Conservation (phyloP, 306 rosid genomes). For the Pyrus pyrifolia region DNA sequence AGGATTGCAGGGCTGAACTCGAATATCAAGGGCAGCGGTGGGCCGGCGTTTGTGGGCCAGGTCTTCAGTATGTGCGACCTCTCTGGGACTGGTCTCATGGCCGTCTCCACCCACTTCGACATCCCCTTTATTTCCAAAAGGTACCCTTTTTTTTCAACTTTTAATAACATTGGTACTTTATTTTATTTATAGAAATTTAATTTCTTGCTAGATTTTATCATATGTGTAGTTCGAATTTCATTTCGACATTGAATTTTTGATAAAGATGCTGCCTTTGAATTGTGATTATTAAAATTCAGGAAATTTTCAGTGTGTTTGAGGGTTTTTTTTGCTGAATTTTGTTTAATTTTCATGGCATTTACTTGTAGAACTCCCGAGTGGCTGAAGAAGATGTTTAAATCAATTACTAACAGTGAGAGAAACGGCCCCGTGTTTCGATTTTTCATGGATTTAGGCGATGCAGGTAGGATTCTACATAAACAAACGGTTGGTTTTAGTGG, state of each 20-base stretch:
- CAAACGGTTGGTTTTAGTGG: background rate
- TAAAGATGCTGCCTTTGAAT: background rate
- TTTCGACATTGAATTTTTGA: background rate
- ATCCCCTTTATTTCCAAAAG: slow-evolving; percentile 83
- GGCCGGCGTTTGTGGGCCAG: slow-evolving; percentile 98
- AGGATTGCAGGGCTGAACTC: slow-evolving; percentile 43
- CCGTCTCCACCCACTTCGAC: slow-evolving; percentile 84
- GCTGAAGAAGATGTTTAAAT: slow-evolving; percentile 81
- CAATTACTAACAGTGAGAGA: slow-evolving; percentile 74
- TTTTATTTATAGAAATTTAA: background rate
- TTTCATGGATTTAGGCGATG: slow-evolving; percentile 96
- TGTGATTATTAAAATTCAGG: background rate
- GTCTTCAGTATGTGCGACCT: slow-evolving; percentile 98
- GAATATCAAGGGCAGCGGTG: slow-evolving; percentile 35
- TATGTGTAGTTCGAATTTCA: background rate
- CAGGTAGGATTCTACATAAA: slow-evolving; percentile 43
- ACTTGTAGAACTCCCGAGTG: slow-evolving; percentile 79
- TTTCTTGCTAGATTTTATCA: background rate
- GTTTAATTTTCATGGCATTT: slow-evolving; percentile 3
- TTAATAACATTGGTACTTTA: background rate
- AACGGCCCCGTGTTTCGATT: slow-evolving; percentile 92
- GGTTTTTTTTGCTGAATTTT: background rate
- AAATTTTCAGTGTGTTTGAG: background rate
- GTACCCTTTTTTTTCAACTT: slow-evolving; percentile 16
- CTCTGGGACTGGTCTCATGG: slow-evolving; percentile 97